Evolutionary conservation across 2,329 filamentous ascomycete genomes (phyloP).

Genomic region (Cytospora piceae): DNA sequence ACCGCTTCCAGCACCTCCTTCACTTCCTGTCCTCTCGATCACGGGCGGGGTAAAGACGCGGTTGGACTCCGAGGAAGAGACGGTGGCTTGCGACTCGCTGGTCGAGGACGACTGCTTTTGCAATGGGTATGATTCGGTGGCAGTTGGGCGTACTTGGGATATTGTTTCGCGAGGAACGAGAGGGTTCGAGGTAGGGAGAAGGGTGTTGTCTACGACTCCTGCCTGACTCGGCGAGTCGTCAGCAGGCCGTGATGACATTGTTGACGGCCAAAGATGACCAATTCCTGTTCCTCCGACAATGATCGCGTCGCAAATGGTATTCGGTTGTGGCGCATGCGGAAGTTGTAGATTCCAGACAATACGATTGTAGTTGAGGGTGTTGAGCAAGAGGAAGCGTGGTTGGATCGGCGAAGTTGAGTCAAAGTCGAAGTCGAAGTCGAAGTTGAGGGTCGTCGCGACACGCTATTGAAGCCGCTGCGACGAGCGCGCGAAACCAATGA

Average conservation of each 20-base stretch:
- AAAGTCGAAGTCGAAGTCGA: constrained; percentile 1
- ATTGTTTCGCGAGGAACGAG: constrained; percentile 4
- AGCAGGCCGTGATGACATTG: constrained; percentile 30
- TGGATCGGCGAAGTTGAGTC: not conserved
- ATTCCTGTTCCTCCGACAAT: constrained; percentile 9
- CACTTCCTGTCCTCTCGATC: constrained; percentile 39
- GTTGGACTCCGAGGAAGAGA: constrained; percentile 44
- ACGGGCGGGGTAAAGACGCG: constrained; percentile 48
- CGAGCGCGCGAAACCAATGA: constrained; percentile 16
- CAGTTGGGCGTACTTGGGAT: not conserved
- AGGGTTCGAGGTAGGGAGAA: constrained; percentile 8
- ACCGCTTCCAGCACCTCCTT: constrained; percentile 43
- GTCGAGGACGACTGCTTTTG: constrained; percentile 37
- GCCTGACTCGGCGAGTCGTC: constrained; percentile 26
- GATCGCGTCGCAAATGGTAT: constrained; percentile 15
- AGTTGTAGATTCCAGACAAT: not conserved
- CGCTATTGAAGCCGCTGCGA: constrained; percentile 8
- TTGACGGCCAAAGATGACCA: constrained; percentile 13
- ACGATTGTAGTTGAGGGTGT: not conserved
- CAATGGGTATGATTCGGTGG: constrained; percentile 7
- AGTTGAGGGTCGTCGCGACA: constrained; percentile 23
- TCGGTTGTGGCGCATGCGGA: constrained; percentile 13
- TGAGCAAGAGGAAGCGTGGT: constrained; percentile 1
- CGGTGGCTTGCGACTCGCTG: constrained; percentile 51
- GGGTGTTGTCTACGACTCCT: constrained; percentile 10